Percentiles rank a stretch among this genome's conserved stretches.
Evolutionary conservation across 306 rosid genomes (phyloP).

Genomic region (Pterocarpus santalinus): DNA sequence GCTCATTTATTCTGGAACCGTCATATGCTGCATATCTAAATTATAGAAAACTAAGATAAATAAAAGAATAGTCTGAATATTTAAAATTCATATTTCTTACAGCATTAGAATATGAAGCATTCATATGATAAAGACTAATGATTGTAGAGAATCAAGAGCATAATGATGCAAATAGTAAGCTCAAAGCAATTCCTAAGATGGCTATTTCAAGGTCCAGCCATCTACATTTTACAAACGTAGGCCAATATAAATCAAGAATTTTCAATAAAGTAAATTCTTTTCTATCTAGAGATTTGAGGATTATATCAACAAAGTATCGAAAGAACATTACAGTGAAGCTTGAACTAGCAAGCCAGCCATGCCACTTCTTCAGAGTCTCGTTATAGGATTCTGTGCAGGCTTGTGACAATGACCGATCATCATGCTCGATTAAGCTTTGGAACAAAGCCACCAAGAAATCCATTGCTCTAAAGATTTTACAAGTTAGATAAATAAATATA

Average conservation of each 20-base stretch:
- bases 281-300: conserved; percentile 31
- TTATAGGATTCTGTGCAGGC: conserved; percentile 90
- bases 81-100: background rate
- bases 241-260: background rate
- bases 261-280: conserved; percentile 5
- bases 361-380: conserved; percentile 93
- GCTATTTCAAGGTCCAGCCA: background rate
- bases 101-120: background rate
- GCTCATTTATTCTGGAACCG: background rate
- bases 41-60: background rate
- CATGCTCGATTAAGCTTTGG: conserved; percentile 79
- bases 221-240: background rate
- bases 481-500: conserved; percentile 8
- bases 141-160: background rate
- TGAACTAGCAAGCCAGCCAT: conserved; percentile 97
- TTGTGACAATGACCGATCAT: conserved; percentile 90
- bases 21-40: background rate
- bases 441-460: conserved; percentile 93
- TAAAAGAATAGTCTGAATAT: background rate
- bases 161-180: background rate
- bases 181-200: background rate
- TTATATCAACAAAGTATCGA: conserved; percentile 28
- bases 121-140: background rate
- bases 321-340: conserved; percentile 68
- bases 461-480: conserved; percentile 68